Conservation (phyloP, 2,329 filamentous ascomycete genomes). For the Venturia asperata region DNA sequence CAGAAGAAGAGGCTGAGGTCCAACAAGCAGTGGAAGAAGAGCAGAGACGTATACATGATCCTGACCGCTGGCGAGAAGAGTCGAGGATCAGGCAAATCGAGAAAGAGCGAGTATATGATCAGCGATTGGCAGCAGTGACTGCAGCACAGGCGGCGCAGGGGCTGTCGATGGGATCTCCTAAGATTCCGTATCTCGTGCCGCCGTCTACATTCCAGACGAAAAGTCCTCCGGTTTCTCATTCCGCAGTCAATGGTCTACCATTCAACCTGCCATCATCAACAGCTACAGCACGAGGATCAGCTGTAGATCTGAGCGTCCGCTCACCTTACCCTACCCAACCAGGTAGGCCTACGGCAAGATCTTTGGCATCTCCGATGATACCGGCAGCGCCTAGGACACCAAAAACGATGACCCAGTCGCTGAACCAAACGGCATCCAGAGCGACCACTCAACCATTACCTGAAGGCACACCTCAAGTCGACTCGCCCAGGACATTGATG, state of each 20-base stretch:
- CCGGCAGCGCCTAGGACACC: background rate
- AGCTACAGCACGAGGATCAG: background rate
- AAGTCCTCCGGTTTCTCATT: background rate
- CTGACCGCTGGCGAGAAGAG: background rate
- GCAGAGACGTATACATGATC: background rate
- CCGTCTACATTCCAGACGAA: background rate
- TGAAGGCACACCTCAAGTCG: background rate
- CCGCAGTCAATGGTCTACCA: background rate
- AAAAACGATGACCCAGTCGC: background rate
- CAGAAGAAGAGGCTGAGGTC: slow-evolving; percentile 11
- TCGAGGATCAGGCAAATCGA: background rate
- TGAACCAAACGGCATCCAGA: background rate
- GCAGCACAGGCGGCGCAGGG: background rate
- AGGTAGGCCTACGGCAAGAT: background rate
- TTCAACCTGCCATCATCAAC: background rate
- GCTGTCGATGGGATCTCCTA: background rate
- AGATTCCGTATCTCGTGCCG: background rate
- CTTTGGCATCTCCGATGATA: background rate
- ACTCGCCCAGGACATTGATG: background rate
- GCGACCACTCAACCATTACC: background rate
- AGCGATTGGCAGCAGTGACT: background rate
- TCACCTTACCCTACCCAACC: background rate
- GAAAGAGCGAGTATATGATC: background rate
- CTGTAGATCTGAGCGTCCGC: background rate
- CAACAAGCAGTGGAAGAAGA: background rate